phyloP scores from a whole-genome alignment of 495 filamentous ascomycete species.

The Aspergillus leporis region DNA sequence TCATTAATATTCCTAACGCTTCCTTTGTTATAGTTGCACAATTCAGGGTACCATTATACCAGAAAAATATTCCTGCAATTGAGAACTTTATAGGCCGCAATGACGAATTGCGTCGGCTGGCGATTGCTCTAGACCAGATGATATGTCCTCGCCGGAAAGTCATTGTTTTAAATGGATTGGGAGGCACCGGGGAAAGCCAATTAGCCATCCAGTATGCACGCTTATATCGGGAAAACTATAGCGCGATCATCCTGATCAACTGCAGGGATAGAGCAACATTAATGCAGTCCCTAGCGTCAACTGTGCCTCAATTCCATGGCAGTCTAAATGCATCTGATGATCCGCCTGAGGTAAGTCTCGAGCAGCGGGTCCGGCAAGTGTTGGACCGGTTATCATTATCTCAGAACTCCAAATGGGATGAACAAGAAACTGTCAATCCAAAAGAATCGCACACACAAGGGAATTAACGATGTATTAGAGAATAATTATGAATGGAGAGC shows the following conservation, averaged over 20 bases:
- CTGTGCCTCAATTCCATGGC: not conserved
- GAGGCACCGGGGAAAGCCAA: slow-evolving; percentile 33
- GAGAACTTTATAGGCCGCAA: slow-evolving; percentile 3
- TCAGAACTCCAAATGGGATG: slow-evolving; percentile 2
- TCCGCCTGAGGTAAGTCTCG: not conserved
- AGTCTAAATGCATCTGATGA: not conserved
- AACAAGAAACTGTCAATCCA: too few species aligned
- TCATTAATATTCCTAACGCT: not conserved
- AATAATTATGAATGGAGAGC: too few species aligned
- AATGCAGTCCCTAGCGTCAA: not conserved
- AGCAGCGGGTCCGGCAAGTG: not conserved
- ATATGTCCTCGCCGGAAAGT: not conserved
- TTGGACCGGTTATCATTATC: not conserved
- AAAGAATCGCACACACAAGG: too few species aligned
- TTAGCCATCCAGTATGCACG: slow-evolving; percentile 20
- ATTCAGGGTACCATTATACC: not conserved
- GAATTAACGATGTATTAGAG: too few species aligned
- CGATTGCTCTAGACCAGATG: not conserved
- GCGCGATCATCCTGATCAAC: not conserved
- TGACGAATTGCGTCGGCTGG: not conserved
- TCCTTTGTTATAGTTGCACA: not conserved
- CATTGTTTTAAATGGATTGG: slow-evolving; percentile 23
- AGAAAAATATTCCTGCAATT: not conserved
- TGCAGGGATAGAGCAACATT: not conserved
- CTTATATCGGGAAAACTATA: not conserved